phyloP scores from a whole-genome alignment of 345 rosid species.

The Hibiscus syriacus region DNA sequence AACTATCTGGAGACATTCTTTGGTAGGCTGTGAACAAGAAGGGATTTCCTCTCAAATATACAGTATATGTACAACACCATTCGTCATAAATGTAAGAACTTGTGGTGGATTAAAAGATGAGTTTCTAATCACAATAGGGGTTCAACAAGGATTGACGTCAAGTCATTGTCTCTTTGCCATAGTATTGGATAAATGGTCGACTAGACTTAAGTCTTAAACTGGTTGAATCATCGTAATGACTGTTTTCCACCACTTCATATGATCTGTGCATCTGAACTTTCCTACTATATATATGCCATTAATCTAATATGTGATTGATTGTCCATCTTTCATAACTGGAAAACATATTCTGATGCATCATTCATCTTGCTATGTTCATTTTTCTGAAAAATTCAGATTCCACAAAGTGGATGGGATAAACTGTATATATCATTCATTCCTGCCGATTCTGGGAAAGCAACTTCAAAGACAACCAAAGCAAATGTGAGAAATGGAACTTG shows the following conservation, averaged over 20 bases:
- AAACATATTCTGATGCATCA: not conserved
- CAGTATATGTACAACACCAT: not conserved
- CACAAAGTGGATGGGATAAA: constrained; percentile 95
- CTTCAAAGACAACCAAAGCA: constrained; percentile 88
- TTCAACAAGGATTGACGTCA: no score
- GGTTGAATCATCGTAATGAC: no score
- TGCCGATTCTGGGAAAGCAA: constrained; percentile 85
- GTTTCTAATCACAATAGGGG: not conserved
- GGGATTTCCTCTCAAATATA: not conserved
- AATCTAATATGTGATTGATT: not conserved
- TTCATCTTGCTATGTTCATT: not conserved
- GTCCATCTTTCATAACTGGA: not conserved
- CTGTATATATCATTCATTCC: constrained; percentile 86
- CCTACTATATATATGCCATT: not conserved
- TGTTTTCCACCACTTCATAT: not conserved
- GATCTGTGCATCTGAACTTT: not conserved
- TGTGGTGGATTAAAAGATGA: not conserved
- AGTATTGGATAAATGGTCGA: no score
- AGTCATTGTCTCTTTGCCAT: no score
- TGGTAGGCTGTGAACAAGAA: not conserved
- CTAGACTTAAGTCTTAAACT: no score
- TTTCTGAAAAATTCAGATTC: constrained; percentile 43
- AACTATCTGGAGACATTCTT: not conserved
- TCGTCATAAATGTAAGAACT: not conserved
- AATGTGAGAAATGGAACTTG: constrained; percentile 93